Percentiles rank a stretch among this genome's conserved stretches.
Conservation (phyloP, 1,284 basidiomycete species). For the Vanrija pseudolonga region DNA sequence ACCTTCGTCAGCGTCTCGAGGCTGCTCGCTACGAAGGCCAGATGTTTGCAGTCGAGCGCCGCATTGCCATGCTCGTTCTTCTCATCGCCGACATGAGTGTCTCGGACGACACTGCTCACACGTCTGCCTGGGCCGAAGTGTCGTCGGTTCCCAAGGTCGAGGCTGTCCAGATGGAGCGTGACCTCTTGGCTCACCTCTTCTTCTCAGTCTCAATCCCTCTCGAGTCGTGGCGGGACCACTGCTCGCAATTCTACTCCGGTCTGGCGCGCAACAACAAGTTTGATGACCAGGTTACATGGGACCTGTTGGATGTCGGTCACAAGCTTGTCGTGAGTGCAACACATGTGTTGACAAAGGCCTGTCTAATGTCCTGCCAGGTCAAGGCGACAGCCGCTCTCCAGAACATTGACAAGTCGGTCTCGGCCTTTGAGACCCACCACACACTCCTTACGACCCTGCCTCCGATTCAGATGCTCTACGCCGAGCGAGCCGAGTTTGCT, state of each 20-base stretch:
- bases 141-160: not conserved
- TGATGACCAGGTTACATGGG: conserved; percentile 2
- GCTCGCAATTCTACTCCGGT: conserved; percentile 6
- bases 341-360: not conserved
- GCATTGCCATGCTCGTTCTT: conserved; percentile 7
- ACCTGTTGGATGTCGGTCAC: conserved; percentile 6
- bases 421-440: not conserved
- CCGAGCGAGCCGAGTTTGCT: no score
- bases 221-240: conserved; percentile 12
- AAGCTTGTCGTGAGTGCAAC: conserved; percentile 5
- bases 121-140: conserved; percentile 3
- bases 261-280: conserved; percentile 1
- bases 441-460: not conserved
- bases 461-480: no score
- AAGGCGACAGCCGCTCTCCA: not conserved
- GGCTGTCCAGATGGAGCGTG: conserved; percentile 6
- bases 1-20: conserved; percentile 2
- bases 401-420: conserved; percentile 1
- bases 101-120: conserved; percentile 4
- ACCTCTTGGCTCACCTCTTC: not conserved
- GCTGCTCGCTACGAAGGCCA: conserved; percentile 1
- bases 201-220: conserved; percentile 6
- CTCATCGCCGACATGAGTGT: conserved; percentile 7
- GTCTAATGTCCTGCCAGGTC: no score
- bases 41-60: conserved; percentile 8